A percentile compares a stretch with the other conserved stretches of the same genome.
Evolutionary conservation across 169 alveolate genomes (phyloP).

Genomic region (Plasmodium blacklocki): DNA sequence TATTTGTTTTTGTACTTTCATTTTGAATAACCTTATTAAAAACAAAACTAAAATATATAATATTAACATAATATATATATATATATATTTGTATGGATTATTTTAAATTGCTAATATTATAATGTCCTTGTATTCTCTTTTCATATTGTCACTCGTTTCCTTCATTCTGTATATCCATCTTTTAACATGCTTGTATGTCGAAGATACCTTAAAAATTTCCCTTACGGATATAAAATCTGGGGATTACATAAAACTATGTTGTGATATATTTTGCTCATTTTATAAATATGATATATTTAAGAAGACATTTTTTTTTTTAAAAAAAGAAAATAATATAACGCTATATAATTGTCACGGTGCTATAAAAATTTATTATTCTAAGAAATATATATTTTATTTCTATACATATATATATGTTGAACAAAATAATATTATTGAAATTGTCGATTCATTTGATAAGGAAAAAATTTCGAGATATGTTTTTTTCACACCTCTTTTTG

Average conservation of each 20-base stretch:
- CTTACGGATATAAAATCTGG: slow-evolving; percentile 18
- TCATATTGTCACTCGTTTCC: background rate
- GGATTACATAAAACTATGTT: slow-evolving; percentile 32
- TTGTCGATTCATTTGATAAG: slow-evolving; percentile 45
- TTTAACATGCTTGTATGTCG: slow-evolving; percentile 27
- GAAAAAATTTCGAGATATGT: slow-evolving; percentile 10
- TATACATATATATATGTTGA: background rate
- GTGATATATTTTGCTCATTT: slow-evolving; percentile 45
- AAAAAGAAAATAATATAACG: slow-evolving; percentile 5
- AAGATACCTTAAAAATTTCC: slow-evolving; percentile 47
- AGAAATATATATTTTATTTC: slow-evolving; percentile 19
- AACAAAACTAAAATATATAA: slow-evolving; percentile 5
- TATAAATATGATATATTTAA: slow-evolving; percentile 14
- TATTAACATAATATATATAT: background rate
- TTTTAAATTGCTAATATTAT: too few species aligned
- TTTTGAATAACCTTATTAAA: background rate
- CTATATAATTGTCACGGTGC: slow-evolving; percentile 13
- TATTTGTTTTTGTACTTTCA: background rate
- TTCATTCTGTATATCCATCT: background rate
- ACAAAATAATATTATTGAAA: slow-evolving; percentile 16
- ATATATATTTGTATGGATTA: background rate
- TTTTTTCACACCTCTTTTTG: slow-evolving; percentile 56
- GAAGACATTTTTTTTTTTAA: slow-evolving; percentile 34
- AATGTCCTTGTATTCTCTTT: background rate
- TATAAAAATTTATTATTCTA: slow-evolving; percentile 26